Evolutionary conservation across 768 basidiomycete species (phyloP), one percentile per base, ranked within the genome.

Genomic region (Boletus huronensis): DNA sequence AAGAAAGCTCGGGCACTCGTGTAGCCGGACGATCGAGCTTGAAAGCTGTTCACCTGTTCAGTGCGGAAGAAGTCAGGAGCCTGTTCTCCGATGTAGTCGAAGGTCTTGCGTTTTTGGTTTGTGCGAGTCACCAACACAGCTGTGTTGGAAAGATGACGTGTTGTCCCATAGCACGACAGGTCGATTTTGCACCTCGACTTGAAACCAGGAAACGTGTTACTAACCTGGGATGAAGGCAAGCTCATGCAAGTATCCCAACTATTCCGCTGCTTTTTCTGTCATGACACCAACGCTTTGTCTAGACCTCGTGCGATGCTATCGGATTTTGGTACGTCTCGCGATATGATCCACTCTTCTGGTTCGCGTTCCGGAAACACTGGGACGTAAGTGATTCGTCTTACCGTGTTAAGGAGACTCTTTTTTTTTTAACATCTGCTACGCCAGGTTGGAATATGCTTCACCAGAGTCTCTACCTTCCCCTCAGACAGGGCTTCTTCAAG

Each of bases 251-350:
- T 70, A 35, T 43, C 26, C 19, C 17, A 17, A 43, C 6, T 26
- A 7, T 31, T 23, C 6, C 6, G 5, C 28, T 32, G 42, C 14
- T 42, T 29, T 28, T 34, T 38, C 25, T 21, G 25, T 46, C 32
- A 17, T 57, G 5, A 57, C 41, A 25, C 19, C 13, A 19, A 13
- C 13, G 0, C 6, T 17, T 14, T 10, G 11, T 41, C 11, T 45
- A 95, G 93, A 54, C 95, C 95, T 3, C 82, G 91, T 63, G 94
- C 93, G 1, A 93, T 98, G 90, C 76, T 98, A 17, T 93, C 92
- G 2, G 95, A 98, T 63, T 98, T 98, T 70, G 95, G 95, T 17
- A 96, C 94, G 0, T 93, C 91, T 25, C 85, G 91, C 46, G 93
- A 96, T 64, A 92, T 92, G 88, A 75, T 95, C 17, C 80, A 84